Evolutionary conservation across 2,329 filamentous ascomycete species (phyloP), one percentile per base, ranked within the genome.

Genomic region (Metarhizium sp.): DNA sequence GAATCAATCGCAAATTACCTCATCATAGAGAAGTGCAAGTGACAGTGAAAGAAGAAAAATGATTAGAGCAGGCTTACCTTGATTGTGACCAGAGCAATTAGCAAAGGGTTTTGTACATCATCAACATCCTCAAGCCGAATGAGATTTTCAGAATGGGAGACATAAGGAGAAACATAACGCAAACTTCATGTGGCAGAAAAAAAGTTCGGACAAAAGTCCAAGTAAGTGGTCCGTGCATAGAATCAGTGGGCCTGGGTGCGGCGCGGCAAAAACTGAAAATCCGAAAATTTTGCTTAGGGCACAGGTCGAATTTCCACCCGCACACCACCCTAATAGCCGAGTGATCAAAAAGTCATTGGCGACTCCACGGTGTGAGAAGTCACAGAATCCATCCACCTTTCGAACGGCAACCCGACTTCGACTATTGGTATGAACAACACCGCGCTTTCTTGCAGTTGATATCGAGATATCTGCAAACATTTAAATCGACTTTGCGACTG

Each of bases 1-100:
- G 79, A 81, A 87, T 96, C 91, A 95, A 92, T 92, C 91, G 92
- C 91, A 96, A 96, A 96, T 96, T 96, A 71, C 88, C 78, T 87
- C 91, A 95, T 96, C 92, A 89, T 87, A 64, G 64, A 70, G 60
- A 57, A 57, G 45, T 29, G 34, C 30, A 32, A 59, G 56, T 42
- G 6, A 18, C 32, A 30, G 6, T 5, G 47, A 34, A 13, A 49
- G 47, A 48, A 4, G 53, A 54, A 56, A 50, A 55, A 53, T 42
- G 36, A 59, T 42, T 8, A 25, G 25, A 4, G 42, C 16, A 45
- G 6, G 43, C 55, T 54, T 52, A 57, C 55, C 52, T 43, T 55
- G n/a, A 30, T 48, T 8, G 7, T 5, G 11, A 29, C 11, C 34
- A 6, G 10, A 16, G 7, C 52, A n/a, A 40, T 29, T 32, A 11